A percentile compares a stretch with the other conserved stretches of the same genome.
phyloP scores from a whole-genome alignment of 805 yeast species.

The Spathaspora hagerdaliae region DNA sequence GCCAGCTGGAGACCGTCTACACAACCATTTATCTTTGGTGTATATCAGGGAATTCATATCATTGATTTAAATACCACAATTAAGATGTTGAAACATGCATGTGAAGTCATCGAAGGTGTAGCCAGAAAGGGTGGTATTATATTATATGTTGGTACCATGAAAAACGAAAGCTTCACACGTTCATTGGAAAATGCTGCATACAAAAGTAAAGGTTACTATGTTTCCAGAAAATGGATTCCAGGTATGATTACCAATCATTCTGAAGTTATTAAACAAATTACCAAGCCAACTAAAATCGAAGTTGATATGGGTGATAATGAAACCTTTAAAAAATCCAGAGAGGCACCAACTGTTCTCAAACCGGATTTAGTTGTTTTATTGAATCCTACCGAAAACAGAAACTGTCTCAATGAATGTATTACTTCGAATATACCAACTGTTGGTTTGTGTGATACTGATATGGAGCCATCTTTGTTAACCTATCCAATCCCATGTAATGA shows the following conservation, averaged over 20 bases:
- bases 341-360: conserved; percentile 55
- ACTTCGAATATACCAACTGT: conserved; percentile 84
- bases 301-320: conserved; percentile 70
- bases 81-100: conserved; percentile 70
- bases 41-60: conserved; percentile 84
- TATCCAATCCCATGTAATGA: conserved; percentile 97
- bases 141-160: conserved; percentile 78
- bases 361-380: conserved; percentile 87
- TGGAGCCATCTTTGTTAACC: conserved; percentile 84
- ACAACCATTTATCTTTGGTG: conserved; percentile 84
- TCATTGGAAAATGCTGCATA: conserved; percentile 77
- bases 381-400: conserved; percentile 84
- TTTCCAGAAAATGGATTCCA: conserved; percentile 86
- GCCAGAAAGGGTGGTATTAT: conserved; percentile 82
- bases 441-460: conserved; percentile 90
- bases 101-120: conserved; percentile 79
- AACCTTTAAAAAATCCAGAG: conserved; percentile 50
- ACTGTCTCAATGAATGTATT: conserved; percentile 76
- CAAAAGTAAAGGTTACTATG: conserved; percentile 75
- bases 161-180: conserved; percentile 55
- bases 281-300: conserved; percentile 41
- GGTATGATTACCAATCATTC: conserved; percentile 88
- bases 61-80: conserved; percentile 87
- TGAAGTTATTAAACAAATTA: conserved; percentile 56
- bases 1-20: conserved; percentile 74